Evolutionary conservation across 495 filamentous ascomycete genomes (phyloP), one percentile per base, ranked within the genome.

Genomic region (Penicillium turbatum): DNA sequence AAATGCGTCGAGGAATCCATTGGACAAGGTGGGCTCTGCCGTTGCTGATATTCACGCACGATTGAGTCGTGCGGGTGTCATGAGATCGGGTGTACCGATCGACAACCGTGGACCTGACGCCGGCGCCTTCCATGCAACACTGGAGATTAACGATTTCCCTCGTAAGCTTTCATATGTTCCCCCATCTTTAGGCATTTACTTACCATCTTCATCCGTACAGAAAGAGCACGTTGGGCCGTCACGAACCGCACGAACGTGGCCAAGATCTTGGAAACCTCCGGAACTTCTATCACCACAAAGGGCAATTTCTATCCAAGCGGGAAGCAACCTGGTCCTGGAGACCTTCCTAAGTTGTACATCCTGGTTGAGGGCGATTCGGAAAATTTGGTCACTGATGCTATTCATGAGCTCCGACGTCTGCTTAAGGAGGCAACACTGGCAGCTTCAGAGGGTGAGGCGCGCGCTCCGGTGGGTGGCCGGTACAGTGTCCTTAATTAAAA

Each of bases 71-170:
- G 87, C 88, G 30, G 88, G 89, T 51, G 87, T 90, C 61, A 82
- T 96, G 60, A 85, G 92, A 58, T 86, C 86, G 3, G 95, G 93
- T 6, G 90, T 95, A 42, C 93, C 95, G 15, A 96, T 97, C 64
- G 93, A 99, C 75, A 99, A 99, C 68, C 96, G 96, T 67, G 93
- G 93, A 5, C 93, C 93, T 11, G 93, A 99, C 73, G 93, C 93
- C 7, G 93, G 93, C 27, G 90, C 90, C 11, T 99, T 93, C 82
- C 93, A 99, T 68, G 90, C 93, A 26, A 97, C 92, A 4, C 75
- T 99, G 60, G 95, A 97, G 67, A 97, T 99, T 80, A 99, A 99
- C 68, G 93, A 97, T 72, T 97, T 97, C 70, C 95, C 93, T 26
- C 93, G 82, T 85, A 79, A 77, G 82, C 78, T 69, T 51, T 41